Conservation (phyloP, 257 asterid species). For the Ophiorrhiza pumila region DNA sequence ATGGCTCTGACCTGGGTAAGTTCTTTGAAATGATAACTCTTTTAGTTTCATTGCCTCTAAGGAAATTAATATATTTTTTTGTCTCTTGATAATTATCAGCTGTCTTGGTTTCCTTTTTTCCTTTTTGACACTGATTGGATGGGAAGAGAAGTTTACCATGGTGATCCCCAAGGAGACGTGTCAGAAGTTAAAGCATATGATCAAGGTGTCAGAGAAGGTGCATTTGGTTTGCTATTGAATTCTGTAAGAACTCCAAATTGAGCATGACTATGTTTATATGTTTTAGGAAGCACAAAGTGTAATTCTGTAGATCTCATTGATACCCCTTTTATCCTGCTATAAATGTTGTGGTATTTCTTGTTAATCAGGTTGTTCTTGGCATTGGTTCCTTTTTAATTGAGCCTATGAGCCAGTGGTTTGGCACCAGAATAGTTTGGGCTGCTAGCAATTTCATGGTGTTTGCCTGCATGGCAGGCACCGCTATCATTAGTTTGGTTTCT, state of each 20-base stretch:
- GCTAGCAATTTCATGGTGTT: constrained; percentile 77
- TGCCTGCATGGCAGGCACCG: constrained; percentile 88
- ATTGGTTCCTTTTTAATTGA: constrained; percentile 79
- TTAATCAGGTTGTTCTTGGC: constrained; percentile 83
- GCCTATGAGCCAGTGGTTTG: constrained; percentile 82
- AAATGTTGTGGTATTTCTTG: not conserved
- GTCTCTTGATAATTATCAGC: constrained; percentile 30
- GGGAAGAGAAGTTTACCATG: constrained; percentile 99
- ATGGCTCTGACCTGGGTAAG: constrained; percentile 99
- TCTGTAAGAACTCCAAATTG: constrained; percentile 89
- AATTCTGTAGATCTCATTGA: not conserved
- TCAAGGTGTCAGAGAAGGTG: constrained; percentile 99
- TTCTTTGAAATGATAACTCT: constrained; percentile 13
- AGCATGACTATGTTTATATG: constrained; percentile 30
- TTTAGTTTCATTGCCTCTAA: not conserved
- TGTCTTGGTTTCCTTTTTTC: constrained; percentile 98
- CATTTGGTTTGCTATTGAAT: constrained; percentile 99
- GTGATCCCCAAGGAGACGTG: constrained; percentile 83
- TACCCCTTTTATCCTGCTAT: constrained; percentile 5
- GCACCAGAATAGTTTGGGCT: constrained; percentile 89
- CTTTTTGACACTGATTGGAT: constrained; percentile 99
- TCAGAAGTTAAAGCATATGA: constrained; percentile 70
- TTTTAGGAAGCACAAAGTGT: constrained; percentile 16
- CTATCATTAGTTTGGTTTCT: constrained; percentile 72
- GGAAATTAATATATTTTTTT: constrained; percentile 1